These are phyloP conservation scores for Sarocladiaceae sp. DNA, from an alignment of 2,329 filamentous ascomycete species.

Conservation along the genomic window DNA sequence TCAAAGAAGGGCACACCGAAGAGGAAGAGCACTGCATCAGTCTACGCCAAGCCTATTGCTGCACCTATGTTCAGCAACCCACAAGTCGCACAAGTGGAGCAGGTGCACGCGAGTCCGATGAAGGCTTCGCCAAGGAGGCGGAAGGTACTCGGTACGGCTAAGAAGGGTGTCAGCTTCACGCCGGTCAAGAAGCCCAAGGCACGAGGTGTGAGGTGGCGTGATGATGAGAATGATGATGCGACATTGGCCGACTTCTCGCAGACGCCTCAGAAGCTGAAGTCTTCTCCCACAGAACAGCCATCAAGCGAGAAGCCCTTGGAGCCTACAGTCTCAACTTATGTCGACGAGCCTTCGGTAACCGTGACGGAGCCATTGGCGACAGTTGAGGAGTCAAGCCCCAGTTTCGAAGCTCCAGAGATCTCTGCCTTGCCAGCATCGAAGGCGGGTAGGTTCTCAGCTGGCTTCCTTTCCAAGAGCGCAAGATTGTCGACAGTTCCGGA, in stretches of 20 bases:
- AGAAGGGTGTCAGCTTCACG: constrained; percentile 76
- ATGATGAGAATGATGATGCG: constrained; percentile 80
- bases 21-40: constrained; percentile 51
- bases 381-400: constrained; percentile 48
- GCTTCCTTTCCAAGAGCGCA: constrained; percentile 66
- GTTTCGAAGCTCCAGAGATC: constrained; percentile 49
- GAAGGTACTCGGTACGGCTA: constrained; percentile 53
- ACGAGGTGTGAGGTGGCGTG: constrained; percentile 84
- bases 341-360: constrained; percentile 14
- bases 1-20: constrained; percentile 73
- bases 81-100: constrained; percentile 23
- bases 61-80: constrained; percentile 34
- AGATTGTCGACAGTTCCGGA: constrained; percentile 31
- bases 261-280: constrained; percentile 68
- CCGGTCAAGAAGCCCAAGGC: constrained; percentile 69
- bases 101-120: constrained; percentile 45
- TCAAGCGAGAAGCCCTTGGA: constrained; percentile 28
- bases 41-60: constrained; percentile 39
- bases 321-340: constrained; percentile 16
- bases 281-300: constrained; percentile 45
- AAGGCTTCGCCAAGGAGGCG: constrained; percentile 79
- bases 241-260: constrained; percentile 86
- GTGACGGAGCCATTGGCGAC: background rate
- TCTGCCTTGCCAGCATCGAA: constrained; percentile 18
- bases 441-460: constrained; percentile 78